Percentiles rank a stretch among this genome's conserved stretches.
Conservation (phyloP, 148 eudicot genomes). For the Beta vulgaris region DNA sequence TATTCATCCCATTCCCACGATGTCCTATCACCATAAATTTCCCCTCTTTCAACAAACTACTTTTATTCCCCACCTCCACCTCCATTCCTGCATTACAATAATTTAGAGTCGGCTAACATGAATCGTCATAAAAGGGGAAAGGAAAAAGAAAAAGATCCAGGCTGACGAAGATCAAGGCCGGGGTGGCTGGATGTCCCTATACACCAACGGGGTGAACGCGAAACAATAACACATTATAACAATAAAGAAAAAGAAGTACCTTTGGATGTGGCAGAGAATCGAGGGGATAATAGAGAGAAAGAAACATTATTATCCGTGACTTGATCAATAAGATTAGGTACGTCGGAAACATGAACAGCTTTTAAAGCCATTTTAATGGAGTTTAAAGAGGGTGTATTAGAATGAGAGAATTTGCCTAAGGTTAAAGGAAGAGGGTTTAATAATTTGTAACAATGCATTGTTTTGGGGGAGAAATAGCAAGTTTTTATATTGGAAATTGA, state of each 20-base stretch:
- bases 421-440: background rate
- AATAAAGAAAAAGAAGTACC: conserved; percentile 22
- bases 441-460: conserved; percentile 19
- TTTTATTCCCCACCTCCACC: conserved; percentile 28
- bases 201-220: no score
- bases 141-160: no score
- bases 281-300: conserved; percentile 37
- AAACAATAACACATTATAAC: background rate
- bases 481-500: background rate
- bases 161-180: no score
- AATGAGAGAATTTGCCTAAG: background rate
- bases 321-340: conserved; percentile 44
- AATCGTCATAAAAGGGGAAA: no score
- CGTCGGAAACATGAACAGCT: conserved; percentile 54
- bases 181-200: no score
- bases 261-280: conserved; percentile 32
- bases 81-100: background rate
- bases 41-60: conserved; percentile 20
- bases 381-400: background rate
- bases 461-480: background rate
- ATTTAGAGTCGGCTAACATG: no score
- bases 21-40: conserved; percentile 77
- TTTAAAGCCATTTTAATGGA: conserved; percentile 37
- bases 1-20: conserved; percentile 76
- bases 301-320: conserved; percentile 46